Evolutionary conservation across 345 rosid genomes (phyloP).

Genomic region (Gossypioides kirkii): DNA sequence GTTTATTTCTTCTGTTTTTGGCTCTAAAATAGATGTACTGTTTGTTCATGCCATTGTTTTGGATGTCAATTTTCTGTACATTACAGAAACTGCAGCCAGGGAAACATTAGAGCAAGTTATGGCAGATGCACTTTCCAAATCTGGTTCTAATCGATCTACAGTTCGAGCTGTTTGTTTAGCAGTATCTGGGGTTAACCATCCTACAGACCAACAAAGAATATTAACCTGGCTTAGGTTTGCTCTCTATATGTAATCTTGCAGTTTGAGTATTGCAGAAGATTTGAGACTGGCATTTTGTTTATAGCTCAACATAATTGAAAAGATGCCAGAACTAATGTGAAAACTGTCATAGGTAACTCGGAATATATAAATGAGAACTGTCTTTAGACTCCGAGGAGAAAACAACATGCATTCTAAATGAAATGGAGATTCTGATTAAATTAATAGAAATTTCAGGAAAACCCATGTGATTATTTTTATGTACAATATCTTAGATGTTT

Average conservation of each 20-base stretch:
- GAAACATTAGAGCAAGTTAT: slow-evolving; percentile 81
- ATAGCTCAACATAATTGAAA: background rate
- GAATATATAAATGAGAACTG: background rate
- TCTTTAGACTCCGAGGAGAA: background rate
- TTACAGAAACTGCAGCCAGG: slow-evolving; percentile 73
- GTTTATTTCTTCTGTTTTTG: background rate
- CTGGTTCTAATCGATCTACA: slow-evolving; percentile 57
- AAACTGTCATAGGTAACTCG: background rate
- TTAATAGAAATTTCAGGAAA: background rate
- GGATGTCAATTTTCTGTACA: slow-evolving; percentile 13
- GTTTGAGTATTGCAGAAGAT: background rate
- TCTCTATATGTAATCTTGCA: background rate
- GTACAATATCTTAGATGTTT: background rate
- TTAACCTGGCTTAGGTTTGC: slow-evolving; percentile 80
- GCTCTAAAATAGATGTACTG: background rate
- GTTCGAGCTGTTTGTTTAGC: slow-evolving; percentile 88
- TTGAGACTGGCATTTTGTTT: background rate
- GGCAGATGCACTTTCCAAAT: slow-evolving; percentile 64
- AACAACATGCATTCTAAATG: background rate
- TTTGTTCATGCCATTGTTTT: background rate
- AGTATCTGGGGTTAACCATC: slow-evolving; percentile 93
- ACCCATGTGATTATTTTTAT: background rate
- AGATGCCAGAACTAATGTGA: background rate
- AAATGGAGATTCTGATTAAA: background rate
- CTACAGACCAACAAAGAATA: slow-evolving; percentile 74